A percentile compares a stretch with the other conserved stretches of the same genome.
These are phyloP conservation scores for Avena sativa DNA, from an alignment of 176 grass and related monocot genomes.

Conservation along the genomic window DNA sequence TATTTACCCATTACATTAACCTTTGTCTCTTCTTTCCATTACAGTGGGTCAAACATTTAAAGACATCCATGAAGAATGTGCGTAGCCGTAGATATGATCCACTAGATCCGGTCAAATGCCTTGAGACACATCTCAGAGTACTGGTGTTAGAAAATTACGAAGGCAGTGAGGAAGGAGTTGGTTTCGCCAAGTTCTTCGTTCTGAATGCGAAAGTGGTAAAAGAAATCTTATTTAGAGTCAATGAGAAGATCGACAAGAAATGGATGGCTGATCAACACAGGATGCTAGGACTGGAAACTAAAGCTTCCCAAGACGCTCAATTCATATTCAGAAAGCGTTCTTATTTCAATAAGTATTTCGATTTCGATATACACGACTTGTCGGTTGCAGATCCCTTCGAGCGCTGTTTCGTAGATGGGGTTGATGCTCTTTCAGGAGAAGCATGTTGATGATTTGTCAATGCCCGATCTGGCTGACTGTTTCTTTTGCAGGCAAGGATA, in stretches of 20 bases:
- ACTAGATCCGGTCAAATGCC: constrained; percentile 5
- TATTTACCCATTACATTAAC: background rate
- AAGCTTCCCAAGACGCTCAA: background rate
- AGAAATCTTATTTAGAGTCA: background rate
- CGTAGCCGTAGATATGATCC: background rate
- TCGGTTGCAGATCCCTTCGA: background rate
- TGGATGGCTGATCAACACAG: background rate
- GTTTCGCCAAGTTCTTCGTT: background rate
- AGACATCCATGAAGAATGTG: background rate
- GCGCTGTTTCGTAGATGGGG: background rate
- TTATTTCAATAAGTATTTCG: background rate
- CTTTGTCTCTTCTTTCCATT: background rate
- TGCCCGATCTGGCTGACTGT: background rate
- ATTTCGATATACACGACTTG: background rate
- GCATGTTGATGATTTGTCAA: background rate
- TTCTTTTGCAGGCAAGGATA: background rate
- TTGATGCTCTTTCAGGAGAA: background rate
- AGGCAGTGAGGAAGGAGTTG: background rate
- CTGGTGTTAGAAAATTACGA: background rate
- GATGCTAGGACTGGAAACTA: background rate
- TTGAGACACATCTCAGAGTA: background rate
- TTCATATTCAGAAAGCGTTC: background rate
- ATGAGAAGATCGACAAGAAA: background rate
- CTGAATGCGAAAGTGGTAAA: background rate
- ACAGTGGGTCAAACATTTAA: background rate